Percentiles rank a stretch among this genome's conserved stretches.
phyloP scores from a whole-genome alignment of 495 filamentous ascomycete genomes.

The Daldinia grandis region DNA sequence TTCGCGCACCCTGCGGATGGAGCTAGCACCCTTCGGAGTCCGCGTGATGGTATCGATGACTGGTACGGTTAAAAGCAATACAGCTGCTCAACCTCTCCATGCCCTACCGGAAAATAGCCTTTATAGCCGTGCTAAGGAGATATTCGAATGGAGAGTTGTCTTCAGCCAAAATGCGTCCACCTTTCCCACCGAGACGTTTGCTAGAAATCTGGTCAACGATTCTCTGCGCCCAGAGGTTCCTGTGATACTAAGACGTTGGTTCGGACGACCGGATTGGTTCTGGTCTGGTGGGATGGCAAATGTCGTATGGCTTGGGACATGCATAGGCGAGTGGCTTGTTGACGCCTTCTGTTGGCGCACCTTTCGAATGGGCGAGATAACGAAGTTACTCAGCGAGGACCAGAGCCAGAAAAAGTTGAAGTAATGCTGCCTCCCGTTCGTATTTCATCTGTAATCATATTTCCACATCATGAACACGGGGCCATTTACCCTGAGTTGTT shows the following conservation, averaged over 20 bases:
- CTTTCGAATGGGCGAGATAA: conserved; percentile 51
- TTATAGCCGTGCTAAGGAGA: conserved; percentile 49
- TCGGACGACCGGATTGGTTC: conserved; percentile 59
- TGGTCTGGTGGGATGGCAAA: conserved; percentile 54
- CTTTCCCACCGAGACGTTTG: conserved; percentile 51
- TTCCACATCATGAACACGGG: background rate
- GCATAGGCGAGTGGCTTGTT: conserved; percentile 53
- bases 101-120: conserved; percentile 51
- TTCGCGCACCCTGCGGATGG: conserved; percentile 61
- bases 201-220: conserved; percentile 46
- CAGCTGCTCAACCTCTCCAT: conserved; percentile 50
- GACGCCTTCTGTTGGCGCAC: conserved; percentile 49
- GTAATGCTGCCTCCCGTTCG: conserved; percentile 11
- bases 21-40: conserved; percentile 63
- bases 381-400: conserved; percentile 44
- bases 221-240: conserved; percentile 51
- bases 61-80: conserved; percentile 59
- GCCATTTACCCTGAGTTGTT: background rate
- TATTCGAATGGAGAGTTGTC: conserved; percentile 55
- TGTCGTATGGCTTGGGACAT: conserved; percentile 47
- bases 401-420: conserved; percentile 42
- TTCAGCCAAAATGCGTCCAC: conserved; percentile 57
- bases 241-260: conserved; percentile 47
- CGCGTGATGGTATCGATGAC: conserved; percentile 63
- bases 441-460: background rate